Evolutionary conservation across 352 stramenopile species (phyloP), one percentile per base, ranked within the genome.

Genomic region (Phytophthora boehmeriae): DNA sequence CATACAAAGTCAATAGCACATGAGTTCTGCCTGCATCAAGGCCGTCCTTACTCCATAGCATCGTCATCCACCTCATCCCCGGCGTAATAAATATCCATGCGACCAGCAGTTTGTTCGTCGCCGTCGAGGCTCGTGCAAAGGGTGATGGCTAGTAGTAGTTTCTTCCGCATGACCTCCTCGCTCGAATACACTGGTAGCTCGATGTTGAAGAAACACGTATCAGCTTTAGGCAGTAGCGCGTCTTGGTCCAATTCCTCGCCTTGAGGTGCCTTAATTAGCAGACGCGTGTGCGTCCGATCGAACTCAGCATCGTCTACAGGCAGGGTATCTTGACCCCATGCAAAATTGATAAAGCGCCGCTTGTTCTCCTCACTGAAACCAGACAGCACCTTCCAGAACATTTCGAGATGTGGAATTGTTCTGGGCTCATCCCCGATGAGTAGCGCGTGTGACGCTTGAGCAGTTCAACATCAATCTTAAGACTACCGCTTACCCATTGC

Each of bases 121-220:
- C 81, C 84, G 39, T 93, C 84, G 47, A 93, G 87, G 57, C 84
- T 93, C n/a, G 81, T 93, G 56, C 84, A 93, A 56, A 90, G 51
- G 14, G 83, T 90, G 46, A 93, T 93, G 6, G 84, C 86, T 17
- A 89, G 57, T 42, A 88, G 66, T 27, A 94, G 56, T 43, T 88
- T 89, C 48, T 90, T 68, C 2, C 74, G 70, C 83, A 92, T 91
- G 28, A 89, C 65, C 16, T 78, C 70, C 45, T 90, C 75, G 19
- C 58, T 83, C 17, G 83, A 90, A 68, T 94, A 94, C 36, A 82
- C 80, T 8, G 86, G 86, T 1, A 94, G 62, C 60, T 93, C 83
- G 48, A 94, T 83, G 48, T 94, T 94, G 69, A 94, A 94, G 41
- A 94, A 94, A 75, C 86, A 94, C 27, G 86, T 94, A 42, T 94